A percentile compares a stretch with the other conserved stretches of the same genome.
Evolutionary conservation across 257 asterid species (phyloP).

Genomic region (Nicotiana attenuata): DNA sequence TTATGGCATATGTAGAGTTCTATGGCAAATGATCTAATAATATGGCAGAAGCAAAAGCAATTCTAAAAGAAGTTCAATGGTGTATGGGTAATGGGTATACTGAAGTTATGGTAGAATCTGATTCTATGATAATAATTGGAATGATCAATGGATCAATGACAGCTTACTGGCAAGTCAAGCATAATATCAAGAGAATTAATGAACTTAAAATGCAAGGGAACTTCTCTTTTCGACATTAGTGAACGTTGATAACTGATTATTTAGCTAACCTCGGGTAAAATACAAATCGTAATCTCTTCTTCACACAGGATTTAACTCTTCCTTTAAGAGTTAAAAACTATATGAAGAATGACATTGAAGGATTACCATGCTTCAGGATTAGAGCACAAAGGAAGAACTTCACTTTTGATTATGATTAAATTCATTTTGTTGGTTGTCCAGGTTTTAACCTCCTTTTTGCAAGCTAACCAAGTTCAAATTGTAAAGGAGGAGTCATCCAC

Average conservation of each 20-base stretch:
- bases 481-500: background rate
- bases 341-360: background rate
- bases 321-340: too few species aligned
- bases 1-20: too few species aligned
- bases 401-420: background rate
- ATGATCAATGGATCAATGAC: background rate
- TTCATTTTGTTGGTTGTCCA: too few species aligned
- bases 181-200: too few species aligned
- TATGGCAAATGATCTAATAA: too few species aligned
- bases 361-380: background rate
- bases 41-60: too few species aligned
- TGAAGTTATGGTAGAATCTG: background rate
- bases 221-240: background rate
- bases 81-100: background rate
- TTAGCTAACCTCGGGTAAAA: background rate
- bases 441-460: too few species aligned
- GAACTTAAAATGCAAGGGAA: background rate
- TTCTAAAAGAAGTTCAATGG: too few species aligned
- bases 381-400: background rate
- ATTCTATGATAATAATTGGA: too few species aligned
- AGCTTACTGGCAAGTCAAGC: background rate
- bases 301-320: too few species aligned
- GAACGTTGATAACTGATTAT: background rate
- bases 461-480: background rate
- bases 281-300: background rate